These are phyloP conservation scores for Rosa rugosa DNA, from an alignment of 306 rosid species.

Conservation along the genomic window DNA sequence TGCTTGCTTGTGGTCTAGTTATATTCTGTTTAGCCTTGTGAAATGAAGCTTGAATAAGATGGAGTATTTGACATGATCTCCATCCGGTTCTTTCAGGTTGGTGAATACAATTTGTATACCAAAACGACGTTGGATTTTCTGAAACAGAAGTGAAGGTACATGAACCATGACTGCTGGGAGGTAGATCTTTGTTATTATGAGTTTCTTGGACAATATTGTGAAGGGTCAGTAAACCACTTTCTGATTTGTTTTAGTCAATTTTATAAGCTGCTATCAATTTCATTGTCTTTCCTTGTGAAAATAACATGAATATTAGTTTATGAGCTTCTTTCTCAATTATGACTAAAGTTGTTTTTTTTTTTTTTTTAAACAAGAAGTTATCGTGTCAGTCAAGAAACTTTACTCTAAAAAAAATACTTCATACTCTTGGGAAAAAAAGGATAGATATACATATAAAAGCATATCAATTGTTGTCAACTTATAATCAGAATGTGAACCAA, in stretches of 20 bases:
- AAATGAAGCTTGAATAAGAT: too few species aligned
- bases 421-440: background rate
- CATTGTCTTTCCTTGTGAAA: background rate
- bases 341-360: background rate
- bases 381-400: background rate
- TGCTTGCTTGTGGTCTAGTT: too few species aligned
- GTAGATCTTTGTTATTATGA: too few species aligned
- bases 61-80: too few species aligned
- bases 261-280: background rate
- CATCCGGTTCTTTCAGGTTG: too few species aligned
- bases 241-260: background rate
- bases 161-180: too few species aligned
- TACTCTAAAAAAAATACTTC: background rate
- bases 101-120: too few species aligned
- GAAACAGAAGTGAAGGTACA: too few species aligned
- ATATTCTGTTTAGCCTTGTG: too few species aligned
- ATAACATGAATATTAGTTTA: background rate
- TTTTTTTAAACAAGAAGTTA: background rate
- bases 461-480: background rate
- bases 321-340: background rate
- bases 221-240: background rate
- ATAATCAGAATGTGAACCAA: background rate
- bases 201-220: too few species aligned
- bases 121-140: too few species aligned
- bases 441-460: background rate